Percentiles rank a stretch among this genome's conserved stretches.
These are phyloP conservation scores for Dothidotthia symphoricarpi DNA, from an alignment of 2,329 filamentous ascomycete species.

Conservation along the genomic window DNA sequence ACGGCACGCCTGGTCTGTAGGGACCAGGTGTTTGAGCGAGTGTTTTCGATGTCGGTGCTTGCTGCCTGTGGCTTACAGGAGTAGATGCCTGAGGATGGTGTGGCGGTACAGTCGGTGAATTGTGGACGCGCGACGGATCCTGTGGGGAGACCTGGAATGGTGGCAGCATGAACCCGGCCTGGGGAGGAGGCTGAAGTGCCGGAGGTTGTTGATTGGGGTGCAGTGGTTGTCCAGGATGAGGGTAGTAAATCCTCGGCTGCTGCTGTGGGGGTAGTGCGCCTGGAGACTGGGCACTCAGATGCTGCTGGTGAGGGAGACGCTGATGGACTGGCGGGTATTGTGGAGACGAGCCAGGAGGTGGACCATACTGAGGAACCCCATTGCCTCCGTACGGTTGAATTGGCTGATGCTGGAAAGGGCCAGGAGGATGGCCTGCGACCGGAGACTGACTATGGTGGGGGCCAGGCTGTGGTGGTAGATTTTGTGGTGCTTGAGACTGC, in stretches of 20 bases:
- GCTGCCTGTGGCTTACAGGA: slow-evolving; percentile 22
- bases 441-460: slow-evolving; percentile 36
- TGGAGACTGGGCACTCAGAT: slow-evolving; percentile 35
- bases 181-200: slow-evolving; percentile 44
- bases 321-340: slow-evolving; percentile 33
- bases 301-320: slow-evolving; percentile 24
- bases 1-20: slow-evolving; percentile 16
- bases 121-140: slow-evolving; percentile 42
- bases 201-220: slow-evolving; percentile 38
- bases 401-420: slow-evolving; percentile 33
- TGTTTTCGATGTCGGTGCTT: not conserved
- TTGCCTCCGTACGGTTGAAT: slow-evolving; percentile 24
- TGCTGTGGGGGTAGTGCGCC: slow-evolving; percentile 31
- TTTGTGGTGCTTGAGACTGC: slow-evolving; percentile 24
- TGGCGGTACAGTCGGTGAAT: slow-evolving; percentile 27
- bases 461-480: slow-evolving; percentile 24
- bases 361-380: slow-evolving; percentile 27
- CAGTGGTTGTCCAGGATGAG: slow-evolving; percentile 29
- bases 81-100: slow-evolving; percentile 33
- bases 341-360: slow-evolving; percentile 25
- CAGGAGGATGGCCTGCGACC: slow-evolving; percentile 36
- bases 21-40: slow-evolving; percentile 16
- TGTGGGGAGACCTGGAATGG: slow-evolving; percentile 50
- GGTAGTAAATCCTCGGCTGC: slow-evolving; percentile 34
- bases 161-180: slow-evolving; percentile 49